Conservation (phyloP, 805 yeast species). For the Lipomyces orientalis region DNA sequence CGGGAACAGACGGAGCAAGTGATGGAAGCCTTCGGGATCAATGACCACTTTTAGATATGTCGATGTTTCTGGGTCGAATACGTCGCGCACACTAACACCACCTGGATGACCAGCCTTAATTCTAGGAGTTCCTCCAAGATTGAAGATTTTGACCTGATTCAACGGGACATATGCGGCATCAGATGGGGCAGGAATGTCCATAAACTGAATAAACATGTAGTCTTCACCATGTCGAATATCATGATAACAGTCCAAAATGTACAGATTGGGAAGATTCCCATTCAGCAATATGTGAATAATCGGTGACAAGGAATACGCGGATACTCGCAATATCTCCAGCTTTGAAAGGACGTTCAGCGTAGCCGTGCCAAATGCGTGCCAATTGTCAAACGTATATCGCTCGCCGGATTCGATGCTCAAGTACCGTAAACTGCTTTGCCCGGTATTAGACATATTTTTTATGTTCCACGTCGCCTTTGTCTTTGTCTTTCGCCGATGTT, state of each 20-base stretch:
- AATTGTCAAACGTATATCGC: conserved; percentile 6
- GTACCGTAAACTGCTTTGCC: conserved; percentile 3
- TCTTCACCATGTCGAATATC: not conserved
- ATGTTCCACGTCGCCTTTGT: not conserved
- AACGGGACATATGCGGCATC: not conserved
- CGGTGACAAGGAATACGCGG: conserved; percentile 7
- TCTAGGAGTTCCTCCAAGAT: not conserved
- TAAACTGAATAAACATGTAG: conserved; percentile 1
- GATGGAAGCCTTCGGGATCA: not conserved
- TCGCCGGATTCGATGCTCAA: conserved; percentile 4
- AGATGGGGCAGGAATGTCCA: not conserved
- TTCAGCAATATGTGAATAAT: conserved; percentile 5
- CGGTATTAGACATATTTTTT: not conserved
- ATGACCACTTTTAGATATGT: not conserved
- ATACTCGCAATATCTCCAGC: conserved; percentile 8
- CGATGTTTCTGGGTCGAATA: not conserved
- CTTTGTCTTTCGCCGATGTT: not conserved
- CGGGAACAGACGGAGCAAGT: not conserved
- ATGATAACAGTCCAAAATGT: conserved; percentile 18
- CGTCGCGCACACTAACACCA: not conserved
- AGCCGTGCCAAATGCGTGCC: conserved; percentile 13
- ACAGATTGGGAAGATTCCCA: conserved; percentile 12
- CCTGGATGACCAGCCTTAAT: not conserved
- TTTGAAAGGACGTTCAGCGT: not conserved
- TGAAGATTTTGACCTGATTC: not conserved